Evolutionary conservation across 2,329 filamentous ascomycete species (phyloP).

Genomic region (Neofusicoccum kwambonambiense): DNA sequence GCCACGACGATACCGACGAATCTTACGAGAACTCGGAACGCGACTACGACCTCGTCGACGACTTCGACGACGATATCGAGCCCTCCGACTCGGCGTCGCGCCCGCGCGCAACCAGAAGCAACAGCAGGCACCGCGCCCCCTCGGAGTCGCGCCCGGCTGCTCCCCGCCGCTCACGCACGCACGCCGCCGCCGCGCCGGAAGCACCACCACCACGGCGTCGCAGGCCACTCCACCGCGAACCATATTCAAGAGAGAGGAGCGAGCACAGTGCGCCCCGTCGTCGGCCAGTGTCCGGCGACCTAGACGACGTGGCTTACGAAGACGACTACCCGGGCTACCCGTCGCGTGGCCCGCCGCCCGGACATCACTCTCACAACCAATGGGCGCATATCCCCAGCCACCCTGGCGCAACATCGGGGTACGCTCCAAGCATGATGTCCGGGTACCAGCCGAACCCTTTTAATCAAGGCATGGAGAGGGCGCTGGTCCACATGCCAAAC

Average conservation of each 20-base stretch:
- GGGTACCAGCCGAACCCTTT: conserved; percentile 31
- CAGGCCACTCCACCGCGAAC: conserved; percentile 29
- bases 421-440: conserved; percentile 40
- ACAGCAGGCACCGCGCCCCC: conserved; percentile 28
- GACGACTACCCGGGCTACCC: conserved; percentile 48
- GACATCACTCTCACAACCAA: conserved; percentile 34
- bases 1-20: conserved; percentile 32
- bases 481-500: conserved; percentile 34
- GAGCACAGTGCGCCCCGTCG: conserved; percentile 31
- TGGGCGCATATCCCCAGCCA: conserved; percentile 36
- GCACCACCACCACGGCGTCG: conserved; percentile 23
- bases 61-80: conserved; percentile 47
- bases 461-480: conserved; percentile 23
- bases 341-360: conserved; percentile 31
- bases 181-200: conserved; percentile 18
- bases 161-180: conserved; percentile 27
- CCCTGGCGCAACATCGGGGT: conserved; percentile 33
- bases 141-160: conserved; percentile 33
- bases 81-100: conserved; percentile 52
- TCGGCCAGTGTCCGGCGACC: conserved; percentile 32
- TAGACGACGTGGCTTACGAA: conserved; percentile 45
- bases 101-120: conserved; percentile 27
- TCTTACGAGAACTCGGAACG: conserved; percentile 29
- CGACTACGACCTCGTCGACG: conserved; percentile 32
- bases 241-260: conserved; percentile 23